Evolutionary conservation across 495 filamentous ascomycete genomes (phyloP), one percentile per base, ranked within the genome.

Genomic region (Penicillium argentinense): DNA sequence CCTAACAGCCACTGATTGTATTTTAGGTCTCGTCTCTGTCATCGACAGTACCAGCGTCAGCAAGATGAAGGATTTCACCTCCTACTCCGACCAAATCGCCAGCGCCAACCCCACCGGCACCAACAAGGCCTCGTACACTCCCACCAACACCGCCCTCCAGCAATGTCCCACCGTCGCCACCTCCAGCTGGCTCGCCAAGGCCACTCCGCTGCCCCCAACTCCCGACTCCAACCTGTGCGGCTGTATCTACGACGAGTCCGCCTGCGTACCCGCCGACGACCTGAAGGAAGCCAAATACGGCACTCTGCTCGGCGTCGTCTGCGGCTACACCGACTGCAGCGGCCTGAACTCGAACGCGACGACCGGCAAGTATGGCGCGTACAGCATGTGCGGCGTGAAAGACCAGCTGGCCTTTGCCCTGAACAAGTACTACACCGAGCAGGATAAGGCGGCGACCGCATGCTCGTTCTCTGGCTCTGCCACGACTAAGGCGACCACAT

Each of bases 321-420:
- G 93, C 68, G 80, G 81, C 44, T 57, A 66, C 46, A 76, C 67
- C 25, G 71, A 76, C 45, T 96, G 93, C 71, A 67, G 64, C 5
- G 91, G 89, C 29, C 85, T 97, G 63, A 65, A 65, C 33, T 69
- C 76, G 53, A 88, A 97, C 63, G 77, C 73, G 11, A 81, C 80
- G 39, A 80, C 76, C 16, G 93, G 90, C 39, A 72, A 72, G 17
- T 98, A 95, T 64, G 93, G 93, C 39, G 83, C 88, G 5, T 97
- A 91, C 73, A 81, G 83, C 67, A 95, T 96, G 88, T 98, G 93
- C 76, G 78, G 76, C 54, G 49, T 82, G 53, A 80, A 75, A 50
- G 76, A 95, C 66, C 79, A 93, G 69, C 82, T 97, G 18, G 83
- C 82, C 40, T 96, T 83, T 62, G 86, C 83, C 24, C 76, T 97